Evolutionary conservation across 768 basidiomycete genomes (phyloP), one percentile per base, ranked within the genome.

Genomic region (Atractiella rhizophila): DNA sequence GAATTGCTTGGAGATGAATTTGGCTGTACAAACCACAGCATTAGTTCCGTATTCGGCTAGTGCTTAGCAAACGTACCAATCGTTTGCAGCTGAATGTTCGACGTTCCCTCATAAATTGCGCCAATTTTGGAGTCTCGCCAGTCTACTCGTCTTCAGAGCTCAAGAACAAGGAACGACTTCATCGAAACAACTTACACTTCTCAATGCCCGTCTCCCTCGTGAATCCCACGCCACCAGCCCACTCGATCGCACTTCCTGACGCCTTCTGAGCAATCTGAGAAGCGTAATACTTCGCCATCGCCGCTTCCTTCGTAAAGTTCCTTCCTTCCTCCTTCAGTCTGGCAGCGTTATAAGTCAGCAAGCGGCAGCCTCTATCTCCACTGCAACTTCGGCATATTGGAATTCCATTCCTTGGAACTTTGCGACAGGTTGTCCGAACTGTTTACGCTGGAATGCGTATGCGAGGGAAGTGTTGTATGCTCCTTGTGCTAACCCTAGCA

Each of bases 81-180:
- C 0, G 91, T 98, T 60, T 86, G 75, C 26, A 94, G 64, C 58
- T 96, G 91, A 44, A 98, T 96, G 57, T 96, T 98, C n/a, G 77
- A 82, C 32, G 88, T 94, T 28, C 88, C 83, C 54, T 61, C 60
- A 51, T 62, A 62, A 37, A 62, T 58, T 4, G 59, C 58, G 12
- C 80, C 80, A 52, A 88, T 86, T 68, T 91, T 94, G 5, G 82
- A 85, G 59, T 94, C 88, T 45, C 88, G 63, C 81, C 81, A 88
- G 56, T 63, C 63, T 96, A 94, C 64, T 94, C 91, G 48, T 94
- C 76, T 4, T 83, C 85, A 1, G 80, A 79, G n/a, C n/a, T n/a
- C 9, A 29, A 24, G 23, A 34, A 38, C 13, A 30, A 44, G 9
- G 28, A 43, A 13, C 11, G 29, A n/a, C n/a, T n/a, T n/a, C n/a